Evolutionary conservation across 139 green algal species (phyloP).

Genomic region (Chlamydomonas schloesseri): DNA sequence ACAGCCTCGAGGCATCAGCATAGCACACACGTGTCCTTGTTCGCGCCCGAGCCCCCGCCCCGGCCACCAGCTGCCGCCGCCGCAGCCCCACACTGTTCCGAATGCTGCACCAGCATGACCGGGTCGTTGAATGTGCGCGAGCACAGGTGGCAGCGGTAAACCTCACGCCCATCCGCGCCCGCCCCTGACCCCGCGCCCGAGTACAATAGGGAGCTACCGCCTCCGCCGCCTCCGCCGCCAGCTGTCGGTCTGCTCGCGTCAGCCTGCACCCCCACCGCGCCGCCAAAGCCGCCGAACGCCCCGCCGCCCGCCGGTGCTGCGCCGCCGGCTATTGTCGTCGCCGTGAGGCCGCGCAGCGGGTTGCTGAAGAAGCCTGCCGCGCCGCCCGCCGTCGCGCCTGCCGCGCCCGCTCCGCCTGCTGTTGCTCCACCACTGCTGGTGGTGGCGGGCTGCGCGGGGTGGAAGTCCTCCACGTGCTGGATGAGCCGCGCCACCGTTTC

Average conservation of each 20-base stretch:
- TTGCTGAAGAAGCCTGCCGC: background rate
- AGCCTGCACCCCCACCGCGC: background rate
- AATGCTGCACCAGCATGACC: slow-evolving; percentile 45
- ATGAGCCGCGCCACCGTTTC: slow-evolving; percentile 59
- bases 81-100: slow-evolving; percentile 19
- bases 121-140: slow-evolving; percentile 39
- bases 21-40: background rate
- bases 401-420: background rate
- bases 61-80: background rate
- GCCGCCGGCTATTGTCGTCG: slow-evolving; percentile 2
- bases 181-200: background rate
- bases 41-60: background rate
- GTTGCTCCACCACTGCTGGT: too few species aligned
- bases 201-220: background rate
- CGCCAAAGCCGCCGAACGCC: background rate
- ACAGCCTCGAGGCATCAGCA: too few species aligned
- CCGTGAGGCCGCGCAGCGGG: slow-evolving; percentile 3
- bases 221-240: background rate
- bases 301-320: background rate
- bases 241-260: too few species aligned
- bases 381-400: background rate
- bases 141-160: slow-evolving; percentile 45
- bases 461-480: slow-evolving; percentile 51
- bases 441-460: background rate
- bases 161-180: background rate